Evolutionary conservation across 2,329 filamentous ascomycete species (phyloP), one percentile per base, ranked within the genome.

Genomic region (Xylariales sp.): DNA sequence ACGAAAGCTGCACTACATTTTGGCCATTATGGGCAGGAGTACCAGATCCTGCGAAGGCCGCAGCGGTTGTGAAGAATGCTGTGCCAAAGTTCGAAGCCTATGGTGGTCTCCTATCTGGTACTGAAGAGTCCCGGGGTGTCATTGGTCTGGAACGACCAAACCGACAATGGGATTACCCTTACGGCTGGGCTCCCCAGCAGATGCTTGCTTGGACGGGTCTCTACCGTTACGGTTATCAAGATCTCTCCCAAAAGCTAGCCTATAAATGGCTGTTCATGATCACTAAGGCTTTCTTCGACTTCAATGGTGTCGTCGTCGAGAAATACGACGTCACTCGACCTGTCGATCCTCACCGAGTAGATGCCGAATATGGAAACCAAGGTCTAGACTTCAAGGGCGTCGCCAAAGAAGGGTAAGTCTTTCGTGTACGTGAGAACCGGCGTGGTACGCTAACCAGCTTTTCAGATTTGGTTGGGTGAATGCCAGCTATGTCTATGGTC

Each of bases 181-280:
- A 93, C 59, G 93, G 93, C 45, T 98, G 93, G 93, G 93, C 93
- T 42, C 93, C 93, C 22, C 93, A 98, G 71, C 93, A 98, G 70
- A 97, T 98, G 69, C 79, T 98, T 31, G 91, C 93, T 1, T 98
- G 93, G 93, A 90, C 88, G 1, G 93, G 90, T 3, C 71, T 98
- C 45, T 78, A 89, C 55, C 84, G 90, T 14, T 98, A 97, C 59
- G 89, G 90, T 41, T 97, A 95, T 60, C 82, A 84, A 20, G 86
- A 91, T 18, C 90, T 96, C 47, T 89, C 89, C 2, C 86, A 95
- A 66, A 76, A 89, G 24, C 68, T 98, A 49, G 86, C 88, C 0
- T 98, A 98, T 66, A 89, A 93, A 64, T 98, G 93, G 93, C 69
- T 96, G 40, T 95, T 90, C 62, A 97, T 97, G 91, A 89, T 96